Base-by-base conservation (phyloP, 371 early-diverging fungal species). In the Rhizomucor pusillus region DNA sequence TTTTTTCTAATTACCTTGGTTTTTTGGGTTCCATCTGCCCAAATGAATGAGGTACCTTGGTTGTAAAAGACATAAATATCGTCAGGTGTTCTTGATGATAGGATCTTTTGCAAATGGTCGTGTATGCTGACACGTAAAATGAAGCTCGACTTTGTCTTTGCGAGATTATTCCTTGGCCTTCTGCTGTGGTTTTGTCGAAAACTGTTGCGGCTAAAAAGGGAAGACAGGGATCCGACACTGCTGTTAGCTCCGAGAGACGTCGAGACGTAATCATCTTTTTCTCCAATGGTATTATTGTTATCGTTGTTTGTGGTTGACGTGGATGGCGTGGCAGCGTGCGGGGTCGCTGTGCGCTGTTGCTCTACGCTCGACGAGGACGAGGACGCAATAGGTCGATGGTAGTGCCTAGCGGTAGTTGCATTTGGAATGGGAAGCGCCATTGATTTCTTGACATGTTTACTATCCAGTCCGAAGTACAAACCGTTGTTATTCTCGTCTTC, bases 41-140 rank as follows among this genome's bases (percentile, higher is more conserved):
- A 91, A 4, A 81, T 55, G 66, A 94, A 83, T 12, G 84, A 73
- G 41, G 77, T 65, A 5, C 92, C 92, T 5, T 84, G 74, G 56
- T 92, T 94, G 65, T 81, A 85, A 61, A 94, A 83, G 43, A 93
- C 44, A 58, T 87, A 91, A 0, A 81, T 72, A 56, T 86, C 79
- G 49, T 90, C 82, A 18, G 62, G 59, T 19, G 72, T 64, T 40
- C 88, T 73, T 54, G 77, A 65, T 2, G 88, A 66, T n/a, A 94
- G 56, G 51, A 89, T 77, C 56, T 83, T 84, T 16, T 90, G 83
- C 20, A 92, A 64, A 43, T 90, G 82, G 22, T 93, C 93, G 69
- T 90, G 79, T 4, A 91, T 84, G 7, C 87, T 69, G 20, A 95
- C 87, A 47, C 85, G 81, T 13, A 80, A 57, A 6, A 97, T 92